Conservation (phyloP, 345 rosid species). For the Camelina hispida region DNA sequence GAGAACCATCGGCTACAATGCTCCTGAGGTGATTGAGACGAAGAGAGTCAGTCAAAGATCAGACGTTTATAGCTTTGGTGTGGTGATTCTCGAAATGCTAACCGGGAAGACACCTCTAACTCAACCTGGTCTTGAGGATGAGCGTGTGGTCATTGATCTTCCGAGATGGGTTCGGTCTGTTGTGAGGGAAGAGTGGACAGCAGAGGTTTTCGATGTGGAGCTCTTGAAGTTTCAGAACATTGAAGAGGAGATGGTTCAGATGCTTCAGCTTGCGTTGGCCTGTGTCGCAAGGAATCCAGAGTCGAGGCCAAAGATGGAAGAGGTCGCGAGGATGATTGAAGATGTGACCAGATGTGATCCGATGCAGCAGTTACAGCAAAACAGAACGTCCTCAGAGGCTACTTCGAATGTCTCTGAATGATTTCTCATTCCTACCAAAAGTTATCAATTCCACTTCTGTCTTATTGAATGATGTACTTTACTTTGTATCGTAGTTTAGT, state of each 20-base stretch:
- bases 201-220: constrained; percentile 87
- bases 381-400: constrained; percentile 64
- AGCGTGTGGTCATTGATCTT: constrained; percentile 58
- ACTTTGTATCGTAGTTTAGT: constrained; percentile 15
- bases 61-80: constrained; percentile 87
- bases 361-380: constrained; percentile 35
- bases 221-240: constrained; percentile 61
- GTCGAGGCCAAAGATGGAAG: constrained; percentile 66
- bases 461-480: not conserved
- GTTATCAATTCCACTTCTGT: constrained; percentile 4
- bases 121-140: constrained; percentile 59
- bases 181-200: constrained; percentile 88
- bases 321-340: constrained; percentile 68
- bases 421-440: constrained; percentile 17
- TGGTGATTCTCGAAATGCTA: constrained; percentile 77
- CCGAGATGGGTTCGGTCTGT: constrained; percentile 92
- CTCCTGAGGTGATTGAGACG: constrained; percentile 78
- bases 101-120: constrained; percentile 77
- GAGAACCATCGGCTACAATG: constrained; percentile 64
- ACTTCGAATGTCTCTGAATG: constrained; percentile 54
- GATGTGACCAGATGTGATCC: constrained; percentile 61
- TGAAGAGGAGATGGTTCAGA: constrained; percentile 89
- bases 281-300: constrained; percentile 70
- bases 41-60: constrained; percentile 64
- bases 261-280: constrained; percentile 76